These are phyloP conservation scores for Salix brachista DNA, from an alignment of 345 rosid genomes.

Conservation along the genomic window DNA sequence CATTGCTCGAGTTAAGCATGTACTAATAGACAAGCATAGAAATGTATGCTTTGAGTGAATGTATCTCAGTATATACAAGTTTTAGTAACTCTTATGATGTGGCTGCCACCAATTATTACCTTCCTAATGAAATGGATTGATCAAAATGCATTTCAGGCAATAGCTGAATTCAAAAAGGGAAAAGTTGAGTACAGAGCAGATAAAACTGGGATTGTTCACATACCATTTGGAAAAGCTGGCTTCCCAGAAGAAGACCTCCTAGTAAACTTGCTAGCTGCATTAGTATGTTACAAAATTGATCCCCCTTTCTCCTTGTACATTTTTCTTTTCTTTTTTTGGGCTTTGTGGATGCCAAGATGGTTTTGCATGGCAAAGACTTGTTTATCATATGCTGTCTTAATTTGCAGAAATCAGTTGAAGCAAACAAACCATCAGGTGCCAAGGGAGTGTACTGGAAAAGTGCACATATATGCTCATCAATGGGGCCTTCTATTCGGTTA, in stretches of 20 bases:
- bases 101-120: not conserved
- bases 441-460: slow-evolving; percentile 98
- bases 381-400: not conserved
- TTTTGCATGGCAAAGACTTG: not conserved
- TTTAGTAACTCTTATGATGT: not conserved
- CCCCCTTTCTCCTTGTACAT: not conserved
- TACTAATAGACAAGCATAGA: not conserved
- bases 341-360: not conserved
- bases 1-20: not conserved
- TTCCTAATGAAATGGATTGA: not conserved
- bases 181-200: slow-evolving; percentile 92
- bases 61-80: no score
- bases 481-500: slow-evolving; percentile 93
- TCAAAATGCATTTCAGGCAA: slow-evolving; percentile 54
- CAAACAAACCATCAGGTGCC: slow-evolving; percentile 96
- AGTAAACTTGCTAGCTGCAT: slow-evolving; percentile 69
- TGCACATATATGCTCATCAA: slow-evolving; percentile 81
- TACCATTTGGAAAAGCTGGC: slow-evolving; percentile 75
- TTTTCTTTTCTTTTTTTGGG: not conserved
- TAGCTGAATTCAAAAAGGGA: slow-evolving; percentile 92
- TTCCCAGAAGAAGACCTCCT: slow-evolving; percentile 82
- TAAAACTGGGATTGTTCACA: slow-evolving; percentile 97
- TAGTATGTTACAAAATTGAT: slow-evolving; percentile 39
- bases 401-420: slow-evolving; percentile 81
- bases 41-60: not conserved